phyloP scores from a whole-genome alignment of 352 stramenopile genomes.

The Globisporangium cederbergense region DNA sequence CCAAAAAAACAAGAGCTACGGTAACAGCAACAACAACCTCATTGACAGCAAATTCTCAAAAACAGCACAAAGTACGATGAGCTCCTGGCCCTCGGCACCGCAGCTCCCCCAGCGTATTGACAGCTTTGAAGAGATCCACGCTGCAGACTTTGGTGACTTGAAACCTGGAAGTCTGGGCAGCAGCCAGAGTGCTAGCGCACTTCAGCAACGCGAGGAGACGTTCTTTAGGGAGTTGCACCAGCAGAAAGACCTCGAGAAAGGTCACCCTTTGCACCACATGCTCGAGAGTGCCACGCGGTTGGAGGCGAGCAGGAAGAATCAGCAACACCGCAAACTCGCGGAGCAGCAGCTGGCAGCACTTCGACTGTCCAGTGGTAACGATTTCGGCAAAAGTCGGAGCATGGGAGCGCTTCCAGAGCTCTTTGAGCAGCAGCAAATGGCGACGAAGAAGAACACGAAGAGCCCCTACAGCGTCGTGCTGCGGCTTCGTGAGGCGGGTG shows the following conservation, averaged over 20 bases:
- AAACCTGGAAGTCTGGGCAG: background rate
- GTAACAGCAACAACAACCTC: conserved; percentile 10
- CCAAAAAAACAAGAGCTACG: conserved; percentile 16
- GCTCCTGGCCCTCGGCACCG: conserved; percentile 39
- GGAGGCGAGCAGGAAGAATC: conserved; percentile 28
- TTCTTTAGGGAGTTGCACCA: conserved; percentile 75
- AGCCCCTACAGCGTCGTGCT: conserved; percentile 62
- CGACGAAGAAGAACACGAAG: conserved; percentile 26
- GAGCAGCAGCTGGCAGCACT: conserved; percentile 45
- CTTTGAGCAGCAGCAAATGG: conserved; percentile 31
- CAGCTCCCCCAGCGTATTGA: conserved; percentile 61
- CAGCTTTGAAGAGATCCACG: conserved; percentile 39
- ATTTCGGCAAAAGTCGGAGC: conserved; percentile 32
- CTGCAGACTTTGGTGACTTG: conserved; percentile 20
- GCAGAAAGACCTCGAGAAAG: conserved; percentile 40
- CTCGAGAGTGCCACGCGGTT: conserved; percentile 55
- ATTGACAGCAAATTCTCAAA: background rate
- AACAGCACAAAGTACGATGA: conserved; percentile 25
- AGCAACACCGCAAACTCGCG: conserved; percentile 27
- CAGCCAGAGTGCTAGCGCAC: background rate
- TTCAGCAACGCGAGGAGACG: conserved; percentile 44
- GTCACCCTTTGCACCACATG: conserved; percentile 71
- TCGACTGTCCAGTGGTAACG: background rate
- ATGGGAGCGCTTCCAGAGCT: conserved; percentile 40
- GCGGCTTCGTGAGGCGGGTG: conserved; percentile 23